A percentile compares a stretch with the other conserved stretches of the same genome.
phyloP scores from a whole-genome alignment of 306 rosid species.

The Mimosa pudica region DNA sequence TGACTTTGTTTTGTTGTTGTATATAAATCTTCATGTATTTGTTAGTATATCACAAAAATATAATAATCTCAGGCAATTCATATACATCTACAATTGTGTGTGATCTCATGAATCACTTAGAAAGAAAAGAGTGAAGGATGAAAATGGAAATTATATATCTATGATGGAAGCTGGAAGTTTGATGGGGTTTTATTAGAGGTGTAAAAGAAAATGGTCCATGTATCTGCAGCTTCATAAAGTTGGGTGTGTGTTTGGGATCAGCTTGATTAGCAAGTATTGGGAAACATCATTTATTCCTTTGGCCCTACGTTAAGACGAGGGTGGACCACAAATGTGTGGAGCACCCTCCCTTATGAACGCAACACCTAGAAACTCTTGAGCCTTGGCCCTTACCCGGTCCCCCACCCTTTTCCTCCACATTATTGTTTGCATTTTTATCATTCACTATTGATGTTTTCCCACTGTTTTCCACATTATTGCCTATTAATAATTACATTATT shows the following conservation, averaged over 20 bases:
- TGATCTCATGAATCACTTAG: background rate
- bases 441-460: background rate
- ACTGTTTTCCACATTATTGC: background rate
- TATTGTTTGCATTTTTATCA: background rate
- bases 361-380: constrained; percentile 36
- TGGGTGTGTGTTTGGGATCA: constrained; percentile 19
- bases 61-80: background rate
- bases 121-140: background rate
- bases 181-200: background rate
- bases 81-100: background rate
- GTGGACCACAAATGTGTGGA: constrained; percentile 46
- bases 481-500: background rate
- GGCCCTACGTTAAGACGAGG: constrained; percentile 25
- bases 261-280: constrained; percentile 13
- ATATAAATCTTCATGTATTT: too few relatives aligned
- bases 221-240: constrained; percentile 31
- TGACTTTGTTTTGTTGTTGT: too few relatives aligned
- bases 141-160: background rate
- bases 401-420: constrained; percentile 5
- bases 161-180: background rate
- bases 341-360: constrained; percentile 12
- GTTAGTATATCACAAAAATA: too few relatives aligned
- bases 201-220: constrained; percentile 29
- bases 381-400: constrained; percentile 27
- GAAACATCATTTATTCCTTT: constrained; percentile 40